A percentile compares a stretch with the other conserved stretches of the same genome.
phyloP scores from a whole-genome alignment of 2,329 filamentous ascomycete genomes.

The Diaporthe nobilis region DNA sequence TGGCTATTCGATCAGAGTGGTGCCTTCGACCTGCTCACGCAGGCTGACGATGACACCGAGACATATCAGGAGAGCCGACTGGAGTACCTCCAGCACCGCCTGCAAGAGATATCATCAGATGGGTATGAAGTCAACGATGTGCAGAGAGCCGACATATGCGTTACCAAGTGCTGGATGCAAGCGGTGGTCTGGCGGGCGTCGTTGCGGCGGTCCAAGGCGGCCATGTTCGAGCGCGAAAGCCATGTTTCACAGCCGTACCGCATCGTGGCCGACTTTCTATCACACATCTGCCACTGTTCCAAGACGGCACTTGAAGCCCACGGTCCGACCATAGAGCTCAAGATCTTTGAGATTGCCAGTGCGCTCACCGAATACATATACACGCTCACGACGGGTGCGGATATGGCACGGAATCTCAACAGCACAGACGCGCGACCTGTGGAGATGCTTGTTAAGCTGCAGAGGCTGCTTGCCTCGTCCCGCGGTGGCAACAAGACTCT shows the following conservation, averaged over 20 bases:
- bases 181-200: slow-evolving; percentile 62
- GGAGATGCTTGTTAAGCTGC: slow-evolving; percentile 55
- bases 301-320: slow-evolving; percentile 63
- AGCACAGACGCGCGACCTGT: slow-evolving; percentile 47
- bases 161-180: slow-evolving; percentile 66
- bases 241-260: slow-evolving; percentile 55
- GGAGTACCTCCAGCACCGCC: slow-evolving; percentile 57
- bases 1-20: slow-evolving; percentile 65
- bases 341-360: slow-evolving; percentile 62
- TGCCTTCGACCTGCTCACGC: slow-evolving; percentile 62
- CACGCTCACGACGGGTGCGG: slow-evolving; percentile 50
- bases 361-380: slow-evolving; percentile 55
- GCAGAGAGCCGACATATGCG: slow-evolving; percentile 63
- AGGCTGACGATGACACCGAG: slow-evolving; percentile 52
- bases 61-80: slow-evolving; percentile 50
- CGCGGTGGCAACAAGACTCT: slow-evolving; percentile 59
- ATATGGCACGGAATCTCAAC: slow-evolving; percentile 39
- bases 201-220: slow-evolving; percentile 46
- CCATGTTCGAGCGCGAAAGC: slow-evolving; percentile 43
- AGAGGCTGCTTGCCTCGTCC: slow-evolving; percentile 57
- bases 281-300: slow-evolving; percentile 59
- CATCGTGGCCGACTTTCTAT: slow-evolving; percentile 62
- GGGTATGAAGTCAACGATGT: slow-evolving; percentile 60
- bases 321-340: slow-evolving; percentile 63
- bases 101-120: slow-evolving; percentile 57